These are phyloP conservation scores for Candida gorgasii DNA, from an alignment of 805 yeast genomes.

Conservation along the genomic window DNA sequence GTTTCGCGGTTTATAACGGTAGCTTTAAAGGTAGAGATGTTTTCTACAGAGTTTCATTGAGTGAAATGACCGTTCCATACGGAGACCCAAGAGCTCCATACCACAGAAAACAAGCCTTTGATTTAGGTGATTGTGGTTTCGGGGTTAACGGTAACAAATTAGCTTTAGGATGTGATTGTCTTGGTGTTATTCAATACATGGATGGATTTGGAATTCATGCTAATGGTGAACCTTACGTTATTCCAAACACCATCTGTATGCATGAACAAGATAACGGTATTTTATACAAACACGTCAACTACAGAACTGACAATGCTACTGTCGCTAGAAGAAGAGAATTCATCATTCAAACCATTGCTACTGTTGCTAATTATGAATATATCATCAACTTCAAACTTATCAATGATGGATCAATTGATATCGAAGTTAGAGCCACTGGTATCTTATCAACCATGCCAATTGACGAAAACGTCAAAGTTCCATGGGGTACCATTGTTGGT, in stretches of 20 bases:
- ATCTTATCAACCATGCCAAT: constrained; percentile 82
- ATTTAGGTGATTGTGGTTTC: constrained; percentile 82
- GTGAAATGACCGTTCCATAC: constrained; percentile 88
- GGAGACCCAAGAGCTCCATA: constrained; percentile 80
- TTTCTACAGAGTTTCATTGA: constrained; percentile 69
- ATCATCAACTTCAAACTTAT: constrained; percentile 69
- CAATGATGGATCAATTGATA: constrained; percentile 75
- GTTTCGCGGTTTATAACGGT: constrained; percentile 72
- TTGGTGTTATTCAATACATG: constrained; percentile 74
- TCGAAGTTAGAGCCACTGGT: constrained; percentile 85
- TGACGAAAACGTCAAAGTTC: constrained; percentile 64
- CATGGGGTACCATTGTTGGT: constrained; percentile 75
- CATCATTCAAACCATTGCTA: constrained; percentile 77
- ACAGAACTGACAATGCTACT: constrained; percentile 69
- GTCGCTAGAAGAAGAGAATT: constrained; percentile 78
- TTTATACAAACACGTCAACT: constrained; percentile 76
- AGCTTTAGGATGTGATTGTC: constrained; percentile 77
- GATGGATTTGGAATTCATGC: constrained; percentile 59
- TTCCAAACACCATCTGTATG: constrained; percentile 74
- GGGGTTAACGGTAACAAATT: constrained; percentile 72
- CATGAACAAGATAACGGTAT: constrained; percentile 81
- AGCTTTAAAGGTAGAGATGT: constrained; percentile 74
- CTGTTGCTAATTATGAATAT: constrained; percentile 85
- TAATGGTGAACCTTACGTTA: constrained; percentile 60
- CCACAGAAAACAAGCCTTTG: constrained; percentile 86